Base-by-base conservation (phyloP, 2,329 filamentous ascomycete genomes). In the Phialemoniopsis sp. region DNA sequence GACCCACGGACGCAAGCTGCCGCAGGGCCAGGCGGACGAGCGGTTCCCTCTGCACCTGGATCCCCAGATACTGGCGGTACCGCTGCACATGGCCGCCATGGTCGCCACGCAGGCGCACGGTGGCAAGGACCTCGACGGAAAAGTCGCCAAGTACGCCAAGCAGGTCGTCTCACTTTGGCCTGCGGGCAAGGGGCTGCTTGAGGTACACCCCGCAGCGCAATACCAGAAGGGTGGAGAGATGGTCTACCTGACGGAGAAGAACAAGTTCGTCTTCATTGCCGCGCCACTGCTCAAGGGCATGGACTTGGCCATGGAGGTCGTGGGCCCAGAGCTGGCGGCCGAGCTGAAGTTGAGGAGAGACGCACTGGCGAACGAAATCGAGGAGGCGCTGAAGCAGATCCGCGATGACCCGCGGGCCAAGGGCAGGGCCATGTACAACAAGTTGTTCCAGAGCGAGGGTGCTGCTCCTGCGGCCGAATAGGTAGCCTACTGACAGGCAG, bases 221-320 rank as follows among this genome's bases (percentile, higher is more conserved):
- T 64, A 60, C 52, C 33, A 46, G 29, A 41, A 52, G 12, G 15
- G 35, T 12, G 29, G 47, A 10, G 48, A 50, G 35, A 40, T 62
- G 52, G 35, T 38, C 21, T 68, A 66, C 47, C 48, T 72, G 28
- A 36, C 35, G 18, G 28, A 54, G 21, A 47, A 51, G 38, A 61
- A 58, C 54, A 58, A 59, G 42, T 67, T 66, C 42, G 34, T 68
- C 14, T 42, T 47, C 32, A 37, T 59, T n/a, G 58, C 57, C 4
- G 45, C 58, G 9, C 64, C 64, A 31, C 51, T 69, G 19, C 48
- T 70, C 36, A 57, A 63, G 50, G 76, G 70, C 15, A 58, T 78
- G 38, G 58, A 65, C 31, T 43, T 67, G 43, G 69, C 74, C 13
- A 54, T 62, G 32, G 54, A 70, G 45, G 56, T 73, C 13, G 52